Conservation (phyloP, 345 rosid species). For the Gossypium ekmanianum region DNA sequence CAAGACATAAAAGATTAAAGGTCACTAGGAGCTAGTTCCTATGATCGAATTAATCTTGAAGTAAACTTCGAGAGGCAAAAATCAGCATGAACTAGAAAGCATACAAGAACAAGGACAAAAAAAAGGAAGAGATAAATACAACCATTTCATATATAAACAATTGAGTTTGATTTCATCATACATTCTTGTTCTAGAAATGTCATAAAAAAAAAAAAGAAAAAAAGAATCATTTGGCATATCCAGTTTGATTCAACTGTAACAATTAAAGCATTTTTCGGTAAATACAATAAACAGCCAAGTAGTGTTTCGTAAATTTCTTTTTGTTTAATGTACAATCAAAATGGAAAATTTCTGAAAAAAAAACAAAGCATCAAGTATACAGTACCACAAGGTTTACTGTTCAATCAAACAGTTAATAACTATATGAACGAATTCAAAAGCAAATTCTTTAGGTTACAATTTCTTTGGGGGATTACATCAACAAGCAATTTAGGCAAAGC, state of each 20-base stretch:
- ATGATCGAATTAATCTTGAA: background rate
- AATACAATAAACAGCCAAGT: conserved; percentile 2
- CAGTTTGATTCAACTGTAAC: background rate
- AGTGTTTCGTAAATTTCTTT: background rate
- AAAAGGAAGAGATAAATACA: conserved; percentile 7
- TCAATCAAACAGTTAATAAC: conserved; percentile 15
- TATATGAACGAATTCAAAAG: background rate
- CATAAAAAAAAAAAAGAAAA: background rate
- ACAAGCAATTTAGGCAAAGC: background rate
- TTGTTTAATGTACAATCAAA: background rate
- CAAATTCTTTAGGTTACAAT: background rate
- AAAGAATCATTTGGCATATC: background rate
- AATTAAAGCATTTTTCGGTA: background rate
- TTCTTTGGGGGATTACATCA: background rate
- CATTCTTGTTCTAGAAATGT: conserved; percentile 2
- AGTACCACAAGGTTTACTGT: conserved; percentile 11
- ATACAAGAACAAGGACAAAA: conserved; percentile 4
- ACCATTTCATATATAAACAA: background rate
- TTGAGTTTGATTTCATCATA: background rate
- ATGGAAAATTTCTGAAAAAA: background rate
- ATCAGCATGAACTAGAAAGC: background rate
- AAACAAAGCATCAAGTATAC: background rate
- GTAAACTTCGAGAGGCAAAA: background rate
- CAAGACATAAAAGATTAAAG: background rate
- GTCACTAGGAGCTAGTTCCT: background rate